Conservation (phyloP, 495 filamentous ascomycete species). For the Aspergillus haitiensis region DNA sequence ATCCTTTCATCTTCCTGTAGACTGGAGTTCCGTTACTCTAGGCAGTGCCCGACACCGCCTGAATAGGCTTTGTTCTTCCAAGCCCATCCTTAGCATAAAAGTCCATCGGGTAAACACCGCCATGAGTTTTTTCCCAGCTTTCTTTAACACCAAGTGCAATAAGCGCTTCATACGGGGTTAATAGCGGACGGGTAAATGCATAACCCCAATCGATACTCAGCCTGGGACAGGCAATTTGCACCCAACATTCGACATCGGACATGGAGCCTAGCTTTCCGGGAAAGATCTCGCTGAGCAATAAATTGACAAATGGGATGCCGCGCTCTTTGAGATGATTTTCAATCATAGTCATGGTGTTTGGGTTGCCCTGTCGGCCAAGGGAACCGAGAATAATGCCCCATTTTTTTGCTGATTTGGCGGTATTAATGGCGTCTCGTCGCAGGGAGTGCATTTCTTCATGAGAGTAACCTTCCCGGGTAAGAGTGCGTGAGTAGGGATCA, state of each 20-base stretch:
- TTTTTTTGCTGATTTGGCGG: slow-evolving; percentile 72
- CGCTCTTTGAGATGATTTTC: slow-evolving; percentile 67
- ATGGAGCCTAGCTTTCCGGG: slow-evolving; percentile 92
- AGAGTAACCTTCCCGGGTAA: slow-evolving; percentile 86
- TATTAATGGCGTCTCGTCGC: slow-evolving; percentile 70
- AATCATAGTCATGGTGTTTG: slow-evolving; percentile 84
- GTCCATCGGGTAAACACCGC: slow-evolving; percentile 93
- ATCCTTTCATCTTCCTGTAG: slow-evolving; percentile 10
- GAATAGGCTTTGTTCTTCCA: slow-evolving; percentile 60
- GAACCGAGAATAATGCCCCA: slow-evolving; percentile 96
- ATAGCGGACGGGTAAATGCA: slow-evolving; percentile 81
- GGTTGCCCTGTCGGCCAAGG: slow-evolving; percentile 91
- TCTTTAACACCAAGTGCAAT: slow-evolving; percentile 77
- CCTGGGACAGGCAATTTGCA: slow-evolving; percentile 93
- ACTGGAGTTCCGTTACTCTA: neutral
- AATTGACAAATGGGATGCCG: slow-evolving; percentile 74
- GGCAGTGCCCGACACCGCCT: slow-evolving; percentile 17
- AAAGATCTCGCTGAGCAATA: slow-evolving; percentile 91
- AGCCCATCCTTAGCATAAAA: slow-evolving; percentile 93
- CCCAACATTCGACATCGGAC: slow-evolving; percentile 92
- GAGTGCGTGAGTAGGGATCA: slow-evolving; percentile 89
- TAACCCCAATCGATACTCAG: slow-evolving; percentile 99
- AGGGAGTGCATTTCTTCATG: slow-evolving; percentile 86
- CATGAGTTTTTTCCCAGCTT: slow-evolving; percentile 67
- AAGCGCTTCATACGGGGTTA: slow-evolving; percentile 94